Evolutionary conservation across 225 moss, liverwort and hornwort genomes (phyloP).

Genomic region (Pleurozium schreberi): DNA sequence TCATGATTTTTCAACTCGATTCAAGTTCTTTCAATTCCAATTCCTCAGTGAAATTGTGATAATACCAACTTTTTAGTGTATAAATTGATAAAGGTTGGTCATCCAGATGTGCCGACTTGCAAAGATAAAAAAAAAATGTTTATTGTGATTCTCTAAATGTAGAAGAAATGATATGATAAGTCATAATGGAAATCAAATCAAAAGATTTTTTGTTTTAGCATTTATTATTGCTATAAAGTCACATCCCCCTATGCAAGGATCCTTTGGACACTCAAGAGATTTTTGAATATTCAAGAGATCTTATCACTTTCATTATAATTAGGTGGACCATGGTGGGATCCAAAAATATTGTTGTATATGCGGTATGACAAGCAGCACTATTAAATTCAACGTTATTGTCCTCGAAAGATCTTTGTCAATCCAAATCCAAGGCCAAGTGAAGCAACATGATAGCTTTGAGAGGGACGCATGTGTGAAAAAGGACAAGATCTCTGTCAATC

Average conservation of each 20-base stretch:
- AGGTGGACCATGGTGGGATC: background rate
- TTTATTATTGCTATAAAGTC: rapidly evolving
- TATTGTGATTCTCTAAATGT: too few relatives aligned
- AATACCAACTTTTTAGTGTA: too few relatives aligned
- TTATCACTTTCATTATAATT: background rate
- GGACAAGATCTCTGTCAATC: too few relatives aligned
- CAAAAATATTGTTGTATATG: background rate
- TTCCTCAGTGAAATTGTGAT: too few relatives aligned
- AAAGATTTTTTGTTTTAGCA: background rate
- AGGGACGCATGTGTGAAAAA: background rate
- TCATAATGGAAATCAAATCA: background rate
- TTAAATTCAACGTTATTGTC: background rate
- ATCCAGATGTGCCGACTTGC: too few relatives aligned
- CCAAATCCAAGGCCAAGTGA: background rate
- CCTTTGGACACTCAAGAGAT: background rate
- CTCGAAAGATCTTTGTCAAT: background rate
- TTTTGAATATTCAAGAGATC: background rate
- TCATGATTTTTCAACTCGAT: too few relatives aligned
- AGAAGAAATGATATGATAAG: too few relatives aligned
- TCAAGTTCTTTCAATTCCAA: too few relatives aligned
- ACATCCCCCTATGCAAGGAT: background rate
- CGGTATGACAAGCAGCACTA: background rate
- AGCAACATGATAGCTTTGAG: background rate
- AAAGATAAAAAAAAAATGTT: too few relatives aligned
- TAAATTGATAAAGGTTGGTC: too few relatives aligned